Evolutionary conservation across 2,329 filamentous ascomycete species (phyloP).

Genomic region (Fusarium dimerum): DNA sequence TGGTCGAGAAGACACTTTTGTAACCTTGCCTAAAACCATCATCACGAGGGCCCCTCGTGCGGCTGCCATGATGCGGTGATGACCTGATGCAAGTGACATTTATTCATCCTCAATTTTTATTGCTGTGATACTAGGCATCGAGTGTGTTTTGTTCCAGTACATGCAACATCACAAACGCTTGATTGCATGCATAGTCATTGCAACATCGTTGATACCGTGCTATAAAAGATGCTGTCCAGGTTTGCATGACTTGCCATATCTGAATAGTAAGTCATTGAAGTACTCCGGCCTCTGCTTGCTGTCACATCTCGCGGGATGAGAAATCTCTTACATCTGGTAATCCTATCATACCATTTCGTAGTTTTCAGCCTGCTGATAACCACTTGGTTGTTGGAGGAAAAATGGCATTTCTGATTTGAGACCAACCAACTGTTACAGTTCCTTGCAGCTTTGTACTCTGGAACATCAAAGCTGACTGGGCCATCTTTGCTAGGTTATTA

Average conservation of each 20-base stretch:
- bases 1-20: conserved; percentile 58
- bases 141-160: neutral
- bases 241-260: neutral
- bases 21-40: conserved; percentile 68
- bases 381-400: conserved; percentile 27
- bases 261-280: conserved; percentile 16
- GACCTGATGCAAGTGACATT: conserved; percentile 67
- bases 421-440: conserved; percentile 1
- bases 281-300: neutral
- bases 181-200: too few relatives aligned
- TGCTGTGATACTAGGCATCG: conserved; percentile 6
- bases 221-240: too few relatives aligned
- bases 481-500: neutral
- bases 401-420: conserved; percentile 28
- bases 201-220: too few relatives aligned
- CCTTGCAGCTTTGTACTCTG: neutral
- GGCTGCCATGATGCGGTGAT: conserved; percentile 68
- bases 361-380: conserved; percentile 31
- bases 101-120: conserved; percentile 7
- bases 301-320: conserved; percentile 34
- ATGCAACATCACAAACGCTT: too few relatives aligned
- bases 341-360: conserved; percentile 36
- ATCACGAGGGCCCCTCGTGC: conserved; percentile 66
- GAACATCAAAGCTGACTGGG: conserved; percentile 16
- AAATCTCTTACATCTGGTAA: conserved; percentile 42